phyloP scores from a whole-genome alignment of 2,329 filamentous ascomycete genomes.

The Mycosphaerella arachidis region DNA sequence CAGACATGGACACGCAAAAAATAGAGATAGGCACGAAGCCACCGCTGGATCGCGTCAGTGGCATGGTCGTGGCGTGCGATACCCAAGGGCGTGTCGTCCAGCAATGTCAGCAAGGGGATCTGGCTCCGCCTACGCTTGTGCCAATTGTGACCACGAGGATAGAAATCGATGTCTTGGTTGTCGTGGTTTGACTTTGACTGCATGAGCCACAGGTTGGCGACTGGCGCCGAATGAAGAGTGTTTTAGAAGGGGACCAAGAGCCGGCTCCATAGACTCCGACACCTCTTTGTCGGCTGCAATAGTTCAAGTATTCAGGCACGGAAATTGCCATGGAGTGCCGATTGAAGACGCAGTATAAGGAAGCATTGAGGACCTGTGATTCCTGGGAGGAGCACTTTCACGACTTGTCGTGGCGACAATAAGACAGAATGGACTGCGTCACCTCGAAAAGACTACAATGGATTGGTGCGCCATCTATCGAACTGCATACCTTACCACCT shows the following conservation, averaged over 20 bases:
- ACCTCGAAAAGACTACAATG: not conserved
- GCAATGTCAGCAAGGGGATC: slow-evolving; percentile 3
- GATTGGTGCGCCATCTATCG: not conserved
- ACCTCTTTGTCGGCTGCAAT: not conserved
- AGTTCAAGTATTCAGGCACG: not conserved
- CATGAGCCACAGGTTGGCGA: too few species aligned
- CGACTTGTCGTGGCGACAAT: not conserved
- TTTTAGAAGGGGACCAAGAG: not conserved
- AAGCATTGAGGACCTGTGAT: not conserved
- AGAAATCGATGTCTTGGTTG: not conserved
- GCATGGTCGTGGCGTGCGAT: not conserved
- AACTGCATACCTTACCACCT: slow-evolving; percentile 1
- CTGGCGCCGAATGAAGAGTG: too few species aligned
- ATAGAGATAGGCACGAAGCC: not conserved
- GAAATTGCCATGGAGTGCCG: slow-evolving; percentile 3
- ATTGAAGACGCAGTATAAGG: slow-evolving; percentile 1
- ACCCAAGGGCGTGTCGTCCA: not conserved
- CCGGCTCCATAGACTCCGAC: not conserved
- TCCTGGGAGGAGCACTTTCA: not conserved
- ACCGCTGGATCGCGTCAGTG: not conserved
- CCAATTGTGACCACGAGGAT: not conserved
- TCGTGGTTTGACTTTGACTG: too few species aligned
- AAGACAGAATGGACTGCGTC: slow-evolving; percentile 3
- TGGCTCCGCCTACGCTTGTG: slow-evolving; percentile 8
- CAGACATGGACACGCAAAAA: not conserved